Percentiles rank a stretch among this genome's conserved stretches.
These are phyloP conservation scores for Microascus cirrosus DNA, from an alignment of 2,329 filamentous ascomycete species.

Conservation along the genomic window DNA sequence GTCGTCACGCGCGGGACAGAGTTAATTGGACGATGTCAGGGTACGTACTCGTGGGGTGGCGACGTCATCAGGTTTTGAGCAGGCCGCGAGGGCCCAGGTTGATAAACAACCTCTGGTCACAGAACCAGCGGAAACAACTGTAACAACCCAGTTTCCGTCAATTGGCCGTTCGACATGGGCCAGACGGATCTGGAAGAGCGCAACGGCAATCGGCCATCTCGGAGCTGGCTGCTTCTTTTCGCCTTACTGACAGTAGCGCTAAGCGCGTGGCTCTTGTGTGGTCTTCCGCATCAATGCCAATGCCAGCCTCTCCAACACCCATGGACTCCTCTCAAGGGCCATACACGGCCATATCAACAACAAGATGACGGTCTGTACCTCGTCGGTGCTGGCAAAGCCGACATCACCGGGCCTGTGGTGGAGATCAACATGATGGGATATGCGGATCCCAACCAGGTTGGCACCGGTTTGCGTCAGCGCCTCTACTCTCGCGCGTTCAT, in stretches of 20 bases:
- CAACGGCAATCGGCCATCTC: background rate
- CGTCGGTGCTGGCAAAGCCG: slow-evolving; percentile 44
- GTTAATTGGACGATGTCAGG: too few relatives aligned
- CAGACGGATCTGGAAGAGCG: background rate
- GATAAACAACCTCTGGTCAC: background rate
- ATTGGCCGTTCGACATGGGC: background rate
- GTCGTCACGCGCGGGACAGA: too few relatives aligned
- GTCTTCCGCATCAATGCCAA: background rate
- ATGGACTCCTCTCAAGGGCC: background rate
- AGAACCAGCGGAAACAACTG: background rate
- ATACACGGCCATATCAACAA: background rate
- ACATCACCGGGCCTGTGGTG: slow-evolving; percentile 65
- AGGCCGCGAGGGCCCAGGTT: background rate
- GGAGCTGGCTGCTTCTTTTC: background rate
- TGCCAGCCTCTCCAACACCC: background rate
- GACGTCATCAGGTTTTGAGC: background rate
- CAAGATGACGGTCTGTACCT: slow-evolving; percentile 23
- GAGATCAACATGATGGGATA: slow-evolving; percentile 91
- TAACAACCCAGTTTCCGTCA: background rate
- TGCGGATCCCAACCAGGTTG: slow-evolving; percentile 72
- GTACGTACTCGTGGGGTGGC: background rate
- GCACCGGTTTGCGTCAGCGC: slow-evolving; percentile 75
- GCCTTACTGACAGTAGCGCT: background rate
- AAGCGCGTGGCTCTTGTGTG: background rate
- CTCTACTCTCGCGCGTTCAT: slow-evolving; percentile 87